Percentiles rank a stretch among this genome's conserved stretches.
Conservation (phyloP, 1,139 yeast species). For the Hyphopichia burtonii region DNA sequence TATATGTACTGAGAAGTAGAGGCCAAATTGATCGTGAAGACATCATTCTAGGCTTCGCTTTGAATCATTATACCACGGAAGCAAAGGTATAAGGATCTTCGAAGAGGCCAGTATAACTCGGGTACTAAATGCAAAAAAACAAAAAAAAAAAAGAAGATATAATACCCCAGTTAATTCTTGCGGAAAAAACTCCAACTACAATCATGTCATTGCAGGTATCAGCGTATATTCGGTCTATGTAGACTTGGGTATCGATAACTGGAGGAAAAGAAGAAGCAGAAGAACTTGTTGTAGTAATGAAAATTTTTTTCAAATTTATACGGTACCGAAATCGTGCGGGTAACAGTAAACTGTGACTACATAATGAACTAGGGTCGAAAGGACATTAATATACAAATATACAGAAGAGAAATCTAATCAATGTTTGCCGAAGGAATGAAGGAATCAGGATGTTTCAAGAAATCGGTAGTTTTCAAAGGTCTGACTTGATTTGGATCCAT, state of each 20-base stretch:
- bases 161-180: too few relatives aligned
- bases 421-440: constrained; percentile 32
- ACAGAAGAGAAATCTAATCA: constrained; percentile 18
- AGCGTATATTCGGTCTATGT: constrained; percentile 3
- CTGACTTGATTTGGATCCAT: constrained; percentile 36
- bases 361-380: background rate
- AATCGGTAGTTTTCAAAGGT: constrained; percentile 47
- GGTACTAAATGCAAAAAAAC: too few relatives aligned
- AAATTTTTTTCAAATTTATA: too few relatives aligned
- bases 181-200: too few relatives aligned
- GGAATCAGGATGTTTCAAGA: constrained; percentile 33
- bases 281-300: background rate
- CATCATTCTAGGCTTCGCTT: constrained; percentile 62
- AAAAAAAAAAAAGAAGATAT: background rate
- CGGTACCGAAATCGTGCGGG: too few relatives aligned
- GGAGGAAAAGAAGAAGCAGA: background rate
- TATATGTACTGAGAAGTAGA: constrained; percentile 17
- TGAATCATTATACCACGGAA: constrained; percentile 62
- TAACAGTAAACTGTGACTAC: background rate
- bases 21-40: constrained; percentile 27
- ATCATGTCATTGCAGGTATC: too few relatives aligned
- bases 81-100: constrained; percentile 59
- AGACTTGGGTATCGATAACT: background rate
- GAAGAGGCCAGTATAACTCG: constrained; percentile 75
- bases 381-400: background rate